Evolutionary conservation across 306 rosid species (phyloP).

Genomic region (Cicer yamashitae): DNA sequence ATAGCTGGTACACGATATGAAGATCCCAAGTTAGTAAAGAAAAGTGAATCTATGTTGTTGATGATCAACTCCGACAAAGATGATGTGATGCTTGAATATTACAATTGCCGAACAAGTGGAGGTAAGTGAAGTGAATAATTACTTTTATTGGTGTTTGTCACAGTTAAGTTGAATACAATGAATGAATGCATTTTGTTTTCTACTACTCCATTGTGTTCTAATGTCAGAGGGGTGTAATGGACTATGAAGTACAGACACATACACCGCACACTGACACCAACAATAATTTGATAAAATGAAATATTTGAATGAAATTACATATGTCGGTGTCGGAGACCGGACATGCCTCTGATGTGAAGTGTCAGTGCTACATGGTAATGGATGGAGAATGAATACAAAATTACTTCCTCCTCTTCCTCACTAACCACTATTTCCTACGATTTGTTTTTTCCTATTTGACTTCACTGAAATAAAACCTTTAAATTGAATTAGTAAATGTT

Average conservation of each 20-base stretch:
- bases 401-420: conserved; percentile 12
- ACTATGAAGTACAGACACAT: too few species aligned
- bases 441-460: conserved; percentile 25
- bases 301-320: too few species aligned
- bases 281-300: too few species aligned
- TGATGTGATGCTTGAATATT: conserved; percentile 59
- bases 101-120: conserved; percentile 73
- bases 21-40: conserved; percentile 73
- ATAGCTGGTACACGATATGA: conserved; percentile 79
- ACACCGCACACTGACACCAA: too few species aligned
- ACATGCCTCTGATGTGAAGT: too few species aligned
- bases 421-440: neutral
- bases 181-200: conserved; percentile 21
- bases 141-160: conserved; percentile 37
- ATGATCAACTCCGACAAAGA: conserved; percentile 48
- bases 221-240: neutral
- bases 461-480: conserved; percentile 4
- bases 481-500: conserved; percentile 19
- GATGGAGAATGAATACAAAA: neutral
- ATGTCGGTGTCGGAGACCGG: too few species aligned
- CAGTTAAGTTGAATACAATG: conserved; percentile 6
- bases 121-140: conserved; percentile 55
- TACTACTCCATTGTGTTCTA: conserved; percentile 11
- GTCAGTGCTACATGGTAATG: neutral
- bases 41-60: conserved; percentile 58